Conservation (phyloP, 257 asterid genomes). For the Voacanga thouarsii region DNA sequence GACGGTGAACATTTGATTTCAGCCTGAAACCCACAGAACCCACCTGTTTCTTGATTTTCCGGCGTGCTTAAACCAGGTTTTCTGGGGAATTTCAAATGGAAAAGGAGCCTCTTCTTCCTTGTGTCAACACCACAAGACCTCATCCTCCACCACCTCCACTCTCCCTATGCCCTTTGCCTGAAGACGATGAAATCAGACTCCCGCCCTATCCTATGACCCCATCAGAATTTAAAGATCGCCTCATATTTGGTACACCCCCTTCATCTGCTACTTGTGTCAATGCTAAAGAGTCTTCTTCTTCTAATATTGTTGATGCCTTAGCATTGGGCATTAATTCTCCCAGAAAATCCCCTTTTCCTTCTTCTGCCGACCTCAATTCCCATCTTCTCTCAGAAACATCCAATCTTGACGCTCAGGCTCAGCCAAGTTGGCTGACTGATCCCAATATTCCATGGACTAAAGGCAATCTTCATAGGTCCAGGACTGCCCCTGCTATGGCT, state of each 20-base stretch:
- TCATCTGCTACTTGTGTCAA: constrained; percentile 37
- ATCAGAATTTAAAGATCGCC: constrained; percentile 62
- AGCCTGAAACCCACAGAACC: background rate
- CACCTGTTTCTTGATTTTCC: constrained; percentile 19
- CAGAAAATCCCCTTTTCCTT: background rate
- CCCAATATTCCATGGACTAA: constrained; percentile 49
- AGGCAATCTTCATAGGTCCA: constrained; percentile 71
- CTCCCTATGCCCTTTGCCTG: constrained; percentile 63
- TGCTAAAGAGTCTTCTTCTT: constrained; percentile 33
- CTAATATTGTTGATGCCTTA: constrained; percentile 47
- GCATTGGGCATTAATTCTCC: constrained; percentile 34
- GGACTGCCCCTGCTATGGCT: constrained; percentile 91
- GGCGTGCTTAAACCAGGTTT: constrained; percentile 7
- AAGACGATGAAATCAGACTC: constrained; percentile 51
- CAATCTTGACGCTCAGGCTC: constrained; percentile 34
- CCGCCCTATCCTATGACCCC: constrained; percentile 51
- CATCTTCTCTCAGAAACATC: constrained; percentile 3
- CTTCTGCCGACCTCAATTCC: constrained; percentile 17
- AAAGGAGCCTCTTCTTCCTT: constrained; percentile 68
- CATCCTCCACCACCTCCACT: constrained; percentile 37
- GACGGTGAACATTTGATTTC: background rate
- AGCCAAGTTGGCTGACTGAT: constrained; percentile 56
- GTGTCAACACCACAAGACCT: constrained; percentile 29
- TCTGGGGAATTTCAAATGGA: constrained; percentile 44
- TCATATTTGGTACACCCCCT: constrained; percentile 63